phyloP scores from a whole-genome alignment of 495 filamentous ascomycete species.

The Tuber brumale region DNA sequence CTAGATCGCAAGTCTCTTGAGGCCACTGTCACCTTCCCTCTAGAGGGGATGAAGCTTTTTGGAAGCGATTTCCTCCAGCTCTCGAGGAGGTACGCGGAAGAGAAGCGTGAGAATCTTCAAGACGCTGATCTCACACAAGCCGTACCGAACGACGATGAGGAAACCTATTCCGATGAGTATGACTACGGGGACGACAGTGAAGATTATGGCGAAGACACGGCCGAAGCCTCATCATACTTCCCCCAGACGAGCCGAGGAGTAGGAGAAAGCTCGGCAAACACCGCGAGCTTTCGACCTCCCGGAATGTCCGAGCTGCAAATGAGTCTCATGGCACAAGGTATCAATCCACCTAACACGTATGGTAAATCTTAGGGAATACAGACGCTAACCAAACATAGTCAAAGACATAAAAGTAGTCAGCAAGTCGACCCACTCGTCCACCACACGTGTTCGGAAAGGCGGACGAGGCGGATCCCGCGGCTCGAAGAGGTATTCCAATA shows the following conservation, averaged over 20 bases:
- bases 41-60: conserved; percentile 62
- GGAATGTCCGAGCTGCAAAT: conserved; percentile 28
- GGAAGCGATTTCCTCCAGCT: conserved; percentile 62
- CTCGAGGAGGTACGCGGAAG: conserved; percentile 50
- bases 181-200: conserved; percentile 21
- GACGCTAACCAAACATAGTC: not conserved
- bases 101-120: conserved; percentile 56
- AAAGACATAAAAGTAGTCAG: not conserved
- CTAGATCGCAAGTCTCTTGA: conserved; percentile 50
- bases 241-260: not conserved
- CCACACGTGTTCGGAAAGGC: conserved; percentile 25
- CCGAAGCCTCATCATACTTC: not conserved
- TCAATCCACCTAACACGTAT: not conserved
- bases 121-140: conserved; percentile 39
- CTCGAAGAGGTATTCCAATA: conserved; percentile 13
- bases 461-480: conserved; percentile 3
- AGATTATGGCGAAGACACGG: not conserved
- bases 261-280: conserved; percentile 19
- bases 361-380: not conserved
- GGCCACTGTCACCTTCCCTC: conserved; percentile 61
- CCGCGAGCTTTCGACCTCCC: conserved; percentile 21
- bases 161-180: conserved; percentile 25
- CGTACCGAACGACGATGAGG: conserved; percentile 22
- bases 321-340: conserved; percentile 18
- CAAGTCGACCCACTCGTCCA: conserved; percentile 8